Conservation (phyloP, 306 rosid genomes). For the Dicorynia guianensis region DNA sequence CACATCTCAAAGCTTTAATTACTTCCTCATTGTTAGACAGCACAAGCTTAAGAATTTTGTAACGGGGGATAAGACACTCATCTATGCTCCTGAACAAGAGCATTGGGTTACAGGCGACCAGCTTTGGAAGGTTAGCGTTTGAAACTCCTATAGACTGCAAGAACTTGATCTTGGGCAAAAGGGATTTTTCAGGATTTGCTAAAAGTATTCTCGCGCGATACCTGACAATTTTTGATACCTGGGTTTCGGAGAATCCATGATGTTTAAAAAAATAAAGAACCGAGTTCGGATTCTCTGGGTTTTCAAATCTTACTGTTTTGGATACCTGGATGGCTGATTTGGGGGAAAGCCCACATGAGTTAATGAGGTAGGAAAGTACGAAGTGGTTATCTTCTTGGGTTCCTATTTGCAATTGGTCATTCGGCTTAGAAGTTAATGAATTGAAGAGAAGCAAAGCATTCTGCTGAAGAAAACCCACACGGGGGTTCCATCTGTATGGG, state of each 20-base stretch:
- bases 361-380: conserved; percentile 44
- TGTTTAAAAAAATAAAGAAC: conserved; percentile 40
- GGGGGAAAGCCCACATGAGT: conserved; percentile 49
- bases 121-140: conserved; percentile 33
- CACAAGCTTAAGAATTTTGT: conserved; percentile 16
- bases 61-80: conserved; percentile 38
- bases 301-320: background rate
- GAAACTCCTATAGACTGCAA: conserved; percentile 46
- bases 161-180: conserved; percentile 52
- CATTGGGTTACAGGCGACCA: background rate
- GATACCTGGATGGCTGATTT: conserved; percentile 37
- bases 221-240: conserved; percentile 30
- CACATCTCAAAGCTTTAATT: conserved; percentile 29
- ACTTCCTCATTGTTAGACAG: conserved; percentile 24
- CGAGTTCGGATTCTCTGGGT: conserved; percentile 31
- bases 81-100: conserved; percentile 39
- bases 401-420: background rate
- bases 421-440: conserved; percentile 5
- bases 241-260: conserved; percentile 44
- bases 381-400: conserved; percentile 13
- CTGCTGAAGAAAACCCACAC: background rate
- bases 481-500: background rate
- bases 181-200: conserved; percentile 31
- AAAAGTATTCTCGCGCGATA: conserved; percentile 17
- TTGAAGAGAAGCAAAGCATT: background rate